Percentiles rank a stretch among this genome's conserved stretches.
phyloP scores from a whole-genome alignment of 768 basidiomycete species.

The Boletus rubescentipes region DNA sequence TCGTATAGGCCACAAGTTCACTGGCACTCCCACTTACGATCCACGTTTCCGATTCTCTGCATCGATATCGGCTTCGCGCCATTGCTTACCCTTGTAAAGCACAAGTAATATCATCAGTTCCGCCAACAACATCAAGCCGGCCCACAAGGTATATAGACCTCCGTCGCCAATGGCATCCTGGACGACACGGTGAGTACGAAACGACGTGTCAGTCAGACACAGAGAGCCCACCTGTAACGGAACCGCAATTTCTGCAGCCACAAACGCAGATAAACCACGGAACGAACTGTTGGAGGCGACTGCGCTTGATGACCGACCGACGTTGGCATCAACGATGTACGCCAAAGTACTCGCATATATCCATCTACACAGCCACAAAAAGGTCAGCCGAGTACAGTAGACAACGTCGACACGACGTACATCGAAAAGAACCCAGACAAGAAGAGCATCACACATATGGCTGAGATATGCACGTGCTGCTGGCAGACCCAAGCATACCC shows the following conservation, averaged over 20 bases:
- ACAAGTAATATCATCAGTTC: constrained; percentile 60
- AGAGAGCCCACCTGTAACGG: constrained; percentile 53
- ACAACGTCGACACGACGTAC: constrained; percentile 39
- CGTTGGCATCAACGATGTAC: constrained; percentile 87
- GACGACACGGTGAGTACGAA: not conserved
- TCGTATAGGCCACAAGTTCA: not conserved
- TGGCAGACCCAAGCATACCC: constrained; percentile 79
- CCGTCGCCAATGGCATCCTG: constrained; percentile 78
- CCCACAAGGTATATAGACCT: constrained; percentile 72
- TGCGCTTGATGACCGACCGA: constrained; percentile 75
- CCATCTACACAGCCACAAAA: constrained; percentile 35
- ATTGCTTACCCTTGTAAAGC: constrained; percentile 55
- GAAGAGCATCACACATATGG: constrained; percentile 74
- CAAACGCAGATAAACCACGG: constrained; percentile 65
- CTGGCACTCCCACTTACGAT: not conserved
- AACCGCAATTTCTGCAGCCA: constrained; percentile 72
- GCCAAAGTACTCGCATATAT: constrained; percentile 75
- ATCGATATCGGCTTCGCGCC: constrained; percentile 54
- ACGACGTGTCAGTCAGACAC: not conserved
- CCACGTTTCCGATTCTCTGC: constrained; percentile 33
- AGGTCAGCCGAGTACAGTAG: not conserved
- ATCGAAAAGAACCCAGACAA: constrained; percentile 70
- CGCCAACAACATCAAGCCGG: constrained; percentile 52
- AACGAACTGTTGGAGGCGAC: constrained; percentile 75
- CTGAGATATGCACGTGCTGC: constrained; percentile 62